Evolutionary conservation across 2,329 filamentous ascomycete species (phyloP), one percentile per base, ranked within the genome.

Genomic region (Aspergillus sp.): DNA sequence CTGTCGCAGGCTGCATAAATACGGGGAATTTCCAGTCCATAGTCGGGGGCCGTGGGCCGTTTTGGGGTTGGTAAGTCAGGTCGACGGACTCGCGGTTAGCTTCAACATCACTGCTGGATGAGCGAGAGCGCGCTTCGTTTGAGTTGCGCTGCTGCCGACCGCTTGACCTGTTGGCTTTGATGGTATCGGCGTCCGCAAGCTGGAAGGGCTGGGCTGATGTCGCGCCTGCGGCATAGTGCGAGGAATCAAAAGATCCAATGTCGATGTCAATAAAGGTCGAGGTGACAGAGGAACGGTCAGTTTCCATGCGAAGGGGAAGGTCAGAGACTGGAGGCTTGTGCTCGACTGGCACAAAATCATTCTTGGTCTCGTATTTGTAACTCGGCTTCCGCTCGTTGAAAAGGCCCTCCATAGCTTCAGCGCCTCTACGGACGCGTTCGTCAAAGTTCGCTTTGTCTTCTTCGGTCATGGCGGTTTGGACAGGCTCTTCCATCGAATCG

Each of bases 361-460:
- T 78, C 45, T 81, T 75, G 6, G 76, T 78, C 57, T 81, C 80
- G 61, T 84, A 83, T 50, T 77, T 78, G 63, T 86, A 86, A n/a
- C 78, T 80, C 5, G 78, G 78, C 49, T 76, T 76, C 29, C 77
- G 72, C 32, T 77, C 75, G 55, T 86, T 76, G 62, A 85, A 86
- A 3, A 86, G 66, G 9, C 82, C 79, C 51, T 82, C 78, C 59
- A 86, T 74, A 2, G 78, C 80, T 40, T 71, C 76, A 52, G 80
- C 79, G 42, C 83, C 83, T 58, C 83, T 74, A 43, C 78, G 77
- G 43, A 83, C 81, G 21, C 80, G 78, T 58, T 81, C 76, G 60
- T 85, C 81, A 55, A 80, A 81, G 61, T 82, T 79, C 13, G 76
- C 74, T 56, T 78, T 76, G 53, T 82, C 74, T 41, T 74, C 68